Percentiles rank a stretch among this genome's conserved stretches.
phyloP scores from a whole-genome alignment of 345 rosid genomes.

The Eucalyptus grandis region DNA sequence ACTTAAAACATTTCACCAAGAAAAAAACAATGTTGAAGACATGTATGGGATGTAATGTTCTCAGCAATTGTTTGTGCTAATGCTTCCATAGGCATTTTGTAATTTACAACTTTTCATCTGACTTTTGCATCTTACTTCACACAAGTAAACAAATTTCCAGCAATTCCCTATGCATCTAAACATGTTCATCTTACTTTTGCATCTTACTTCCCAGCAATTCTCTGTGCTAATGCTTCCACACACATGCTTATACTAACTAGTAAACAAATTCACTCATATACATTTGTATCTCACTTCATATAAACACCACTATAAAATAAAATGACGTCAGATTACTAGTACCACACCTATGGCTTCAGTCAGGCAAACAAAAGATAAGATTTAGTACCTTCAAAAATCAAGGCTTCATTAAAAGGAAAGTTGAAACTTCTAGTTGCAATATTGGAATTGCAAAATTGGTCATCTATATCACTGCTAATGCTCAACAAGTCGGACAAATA shows the following conservation, averaged over 20 bases:
- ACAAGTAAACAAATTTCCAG: too few species aligned
- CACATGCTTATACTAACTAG: background rate
- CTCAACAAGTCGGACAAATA: background rate
- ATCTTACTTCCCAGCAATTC: too few species aligned
- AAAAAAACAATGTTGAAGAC: too few species aligned
- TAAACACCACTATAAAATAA: background rate
- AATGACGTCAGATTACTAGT: background rate
- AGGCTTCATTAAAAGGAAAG: conserved; percentile 28
- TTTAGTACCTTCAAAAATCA: conserved; percentile 44
- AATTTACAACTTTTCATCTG: background rate
- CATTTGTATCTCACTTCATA: background rate
- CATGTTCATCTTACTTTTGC: too few species aligned
- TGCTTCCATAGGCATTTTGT: background rate
- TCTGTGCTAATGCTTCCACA: background rate
- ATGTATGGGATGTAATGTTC: too few species aligned
- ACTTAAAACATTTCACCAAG: too few species aligned
- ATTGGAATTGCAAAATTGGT: conserved; percentile 28
- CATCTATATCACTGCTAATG: background rate
- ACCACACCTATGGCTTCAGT: background rate
- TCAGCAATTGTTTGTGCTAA: too few species aligned
- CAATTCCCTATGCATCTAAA: too few species aligned
- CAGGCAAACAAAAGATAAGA: background rate
- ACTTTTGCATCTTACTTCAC: too few species aligned
- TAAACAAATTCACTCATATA: background rate
- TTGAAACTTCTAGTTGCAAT: conserved; percentile 27